Evolutionary conservation across 371 early-diverging fungal genomes (phyloP).

Genomic region (Rhizopus stolonifer): DNA sequence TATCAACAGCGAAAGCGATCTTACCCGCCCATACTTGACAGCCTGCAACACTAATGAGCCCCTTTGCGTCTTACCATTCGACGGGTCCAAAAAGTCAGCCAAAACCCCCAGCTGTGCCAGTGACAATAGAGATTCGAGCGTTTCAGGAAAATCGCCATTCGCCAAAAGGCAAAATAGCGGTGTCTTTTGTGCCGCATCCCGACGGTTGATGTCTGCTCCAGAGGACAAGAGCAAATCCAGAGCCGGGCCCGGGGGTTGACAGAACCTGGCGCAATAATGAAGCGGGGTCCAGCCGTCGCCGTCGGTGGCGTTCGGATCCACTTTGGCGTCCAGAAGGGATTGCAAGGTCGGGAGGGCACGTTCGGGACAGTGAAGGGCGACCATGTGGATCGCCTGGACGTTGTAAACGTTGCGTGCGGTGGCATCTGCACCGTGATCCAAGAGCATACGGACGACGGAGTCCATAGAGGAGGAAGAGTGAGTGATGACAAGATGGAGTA

Average conservation of each 20-base stretch:
- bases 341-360: constrained; percentile 38
- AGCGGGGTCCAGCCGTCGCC: constrained; percentile 72
- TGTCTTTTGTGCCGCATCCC: constrained; percentile 22
- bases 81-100: constrained; percentile 23
- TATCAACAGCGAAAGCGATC: neutral
- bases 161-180: constrained; percentile 36
- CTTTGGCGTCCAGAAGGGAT: constrained; percentile 29
- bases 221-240: constrained; percentile 20
- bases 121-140: constrained; percentile 18
- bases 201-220: constrained; percentile 50
- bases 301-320: constrained; percentile 59
- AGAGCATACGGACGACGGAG: constrained; percentile 31
- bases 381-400: constrained; percentile 39
- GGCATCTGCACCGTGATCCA: constrained; percentile 52
- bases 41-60: constrained; percentile 25
- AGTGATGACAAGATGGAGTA: constrained; percentile 42
- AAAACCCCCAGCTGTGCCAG: neutral
- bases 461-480: constrained; percentile 29
- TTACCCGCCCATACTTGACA: constrained; percentile 25
- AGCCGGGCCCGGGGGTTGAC: constrained; percentile 27
- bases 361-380: constrained; percentile 33
- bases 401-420: constrained; percentile 42
- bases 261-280: constrained; percentile 63
- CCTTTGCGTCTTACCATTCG: constrained; percentile 9
- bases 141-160: constrained; percentile 23